Evolutionary conservation across 106 monocot genomes (phyloP), one percentile per base, ranked within the genome.

Genomic region (Narthecium ossifragum): DNA sequence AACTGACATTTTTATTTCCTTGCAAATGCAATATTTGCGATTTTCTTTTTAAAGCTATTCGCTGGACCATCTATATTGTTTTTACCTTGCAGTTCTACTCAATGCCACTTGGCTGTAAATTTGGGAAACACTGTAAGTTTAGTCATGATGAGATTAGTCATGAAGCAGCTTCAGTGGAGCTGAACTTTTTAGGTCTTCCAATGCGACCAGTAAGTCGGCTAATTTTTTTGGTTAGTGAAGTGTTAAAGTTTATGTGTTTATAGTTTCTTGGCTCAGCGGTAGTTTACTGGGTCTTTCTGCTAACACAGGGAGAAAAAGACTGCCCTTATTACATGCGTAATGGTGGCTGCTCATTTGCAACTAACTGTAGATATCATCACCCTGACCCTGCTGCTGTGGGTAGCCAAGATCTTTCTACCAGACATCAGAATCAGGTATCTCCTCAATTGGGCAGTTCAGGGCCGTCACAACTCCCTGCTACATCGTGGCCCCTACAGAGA

Each of bases 101-200:
- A 33, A 71, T 39, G 37, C 79, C 81, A 24, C 70, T 69, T 51
- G 85, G 82, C 8, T 85, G 79, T 46, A 90, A 75, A 45, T 85
- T 64, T 71, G 90, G 82, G 26, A 71, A 65, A 67, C 49, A 70
- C 9, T 85, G 90, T 39, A 85, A 71, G 48, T 82, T 68, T 71
- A 26, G 17, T 48, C 82, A 90, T 57, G 32, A 29, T 36, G n/a
- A 46, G 49, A 82, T 69, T 62, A 70, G 60, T 68, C 10, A 33
- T 34, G 82, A 68, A 31, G 46, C 34, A 48, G 36, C 28, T 69
- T 50, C 73, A 18, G 60, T 74, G 25, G 70, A 70, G 45, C 68
- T 90, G 17, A 90, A 90, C 59, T 85, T 90, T 66, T 46, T 85
- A 45, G 85, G 85, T 11, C 81, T 90, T 65, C 89, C 89, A 45